Evolutionary conservation across 2,329 filamentous ascomycete genomes (phyloP), one percentile per base, ranked within the genome.

Genomic region (Mollisiaceae sp.): DNA sequence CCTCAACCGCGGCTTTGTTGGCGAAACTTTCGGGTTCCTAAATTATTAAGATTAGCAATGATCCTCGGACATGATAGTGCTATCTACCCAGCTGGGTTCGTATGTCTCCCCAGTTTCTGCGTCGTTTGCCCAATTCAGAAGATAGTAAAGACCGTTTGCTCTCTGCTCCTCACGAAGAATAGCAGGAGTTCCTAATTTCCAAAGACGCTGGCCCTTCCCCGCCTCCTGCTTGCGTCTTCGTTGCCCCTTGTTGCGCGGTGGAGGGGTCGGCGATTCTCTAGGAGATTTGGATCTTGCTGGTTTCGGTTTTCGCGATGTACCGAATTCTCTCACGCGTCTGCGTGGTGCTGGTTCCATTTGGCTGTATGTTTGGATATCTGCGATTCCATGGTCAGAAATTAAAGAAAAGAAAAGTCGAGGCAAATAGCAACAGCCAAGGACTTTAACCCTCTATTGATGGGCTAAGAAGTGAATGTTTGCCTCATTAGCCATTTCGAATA

Each of bases 111-210:
- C 84, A 45, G 83, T 85, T 1, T 70, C 66, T n/a, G 79, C 76
- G 71, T 87, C 77, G 65, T 83, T 81, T 57, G 79, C 81, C 87
- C 87, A 89, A 71, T 87, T 82, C 61, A 89, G 81, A 2, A 79
- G 73, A 69, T 87, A 89, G n/a, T 78, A 67, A 12, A 73, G 73
- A 27, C 71, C 24, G 20, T 38, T 20, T 38, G 65, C 66, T 8
- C 39, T 24, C 27, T 39, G 39, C 43, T 65, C 65, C 62, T 72
- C 69, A 9, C 50, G 60, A 4, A 69, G 54, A 52, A 72, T 71
- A n/a, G 24, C 50, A 54, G 50, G 50, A 14, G 50, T 54, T 32
- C 50, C 50, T 5, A 54, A 18, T 15, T 22, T 15, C 14, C 24
- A 67, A 18, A 55, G 45, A 6, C 12, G 41, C 8, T 20, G 3